Base-by-base conservation (phyloP, 2,329 filamentous ascomycete genomes). In the Pyrenochaeta sp. region DNA sequence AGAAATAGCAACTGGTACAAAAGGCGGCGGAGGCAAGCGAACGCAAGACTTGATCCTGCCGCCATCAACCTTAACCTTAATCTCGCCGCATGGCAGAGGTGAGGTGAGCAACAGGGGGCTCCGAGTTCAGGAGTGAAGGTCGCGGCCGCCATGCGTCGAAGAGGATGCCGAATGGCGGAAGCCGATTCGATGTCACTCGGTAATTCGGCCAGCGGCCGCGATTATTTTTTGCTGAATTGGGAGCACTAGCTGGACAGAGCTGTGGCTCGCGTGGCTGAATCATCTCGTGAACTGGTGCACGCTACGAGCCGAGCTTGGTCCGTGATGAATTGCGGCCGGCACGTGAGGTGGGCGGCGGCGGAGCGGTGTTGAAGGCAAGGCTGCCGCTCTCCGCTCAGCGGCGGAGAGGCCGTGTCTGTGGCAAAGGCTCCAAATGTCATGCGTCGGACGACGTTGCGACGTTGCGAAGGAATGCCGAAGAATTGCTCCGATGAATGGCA, bases 1-100 rank as follows among this genome's bases (percentile, higher is more conserved):
- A 55, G 56, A 44, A 65, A 65, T 66, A 66, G 60, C 32, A 58
- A 51, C 44, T 32, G 20, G 27, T 41, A 26, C 32, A 23, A 44
- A n/a, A 46, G 14, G 30, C 27, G 34, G 48, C 47, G 41, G 46
- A 49, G 34, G 52, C 50, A 54, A 58, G 48, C 44, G 46, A 51
- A 45, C 32, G 32, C 48, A 45, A 44, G 20, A 23, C 41, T 38
- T 34, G 19, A 44, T 48, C 42, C 43, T 44, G 35, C 39, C 44
- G 38, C 41, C 40, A 31, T 27, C 46, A 55, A 52, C 50, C 53
- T 55, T 55, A 49, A 56, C 49, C 48, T 61, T 58, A 53, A 51
- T 48, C 43, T 41, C 37, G 43, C 56, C 43, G 38, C 51, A 45
- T 36, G 35, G 31, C 22, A 39, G 15, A n/a, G 28, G 34, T 27